Evolutionary conservation across 495 filamentous ascomycete genomes (phyloP).

Genomic region (Penicillium waksmanii): DNA sequence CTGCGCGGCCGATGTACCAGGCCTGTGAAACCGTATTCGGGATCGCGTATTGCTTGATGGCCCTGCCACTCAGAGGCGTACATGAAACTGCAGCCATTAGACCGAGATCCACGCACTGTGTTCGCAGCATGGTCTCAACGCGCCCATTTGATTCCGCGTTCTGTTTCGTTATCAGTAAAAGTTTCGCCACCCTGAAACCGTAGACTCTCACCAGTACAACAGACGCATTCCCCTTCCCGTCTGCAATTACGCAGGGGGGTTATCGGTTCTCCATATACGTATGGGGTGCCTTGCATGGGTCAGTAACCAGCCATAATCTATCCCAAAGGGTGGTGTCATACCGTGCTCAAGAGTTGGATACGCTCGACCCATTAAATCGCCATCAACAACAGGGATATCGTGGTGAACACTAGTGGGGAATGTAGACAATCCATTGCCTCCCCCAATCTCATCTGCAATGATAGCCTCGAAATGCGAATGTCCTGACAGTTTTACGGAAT

Average conservation of each 20-base stretch:
- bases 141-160: slow-evolving; percentile 35
- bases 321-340: slow-evolving; percentile 6
- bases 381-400: slow-evolving; percentile 42
- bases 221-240: slow-evolving; percentile 34
- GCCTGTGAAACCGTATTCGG: slow-evolving; percentile 44
- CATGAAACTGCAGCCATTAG: slow-evolving; percentile 29
- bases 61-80: slow-evolving; percentile 31
- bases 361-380: slow-evolving; percentile 43
- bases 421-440: slow-evolving; percentile 43
- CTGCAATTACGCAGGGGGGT: slow-evolving; percentile 37
- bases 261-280: slow-evolving; percentile 32
- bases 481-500: slow-evolving; percentile 30
- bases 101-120: slow-evolving; percentile 34
- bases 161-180: slow-evolving; percentile 12
- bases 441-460: slow-evolving; percentile 41
- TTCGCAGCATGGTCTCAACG: slow-evolving; percentile 33
- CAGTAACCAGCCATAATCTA: not conserved
- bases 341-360: slow-evolving; percentile 36
- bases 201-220: slow-evolving; percentile 23
- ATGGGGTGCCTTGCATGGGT: slow-evolving; percentile 25
- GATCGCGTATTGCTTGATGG: slow-evolving; percentile 35
- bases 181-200: not conserved
- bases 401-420: slow-evolving; percentile 31
- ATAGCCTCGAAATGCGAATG: slow-evolving; percentile 34
- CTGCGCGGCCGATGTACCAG: slow-evolving; percentile 50